phyloP scores from a whole-genome alignment of 1,284 basidiomycete genomes.

The Ustilago loliicola region DNA sequence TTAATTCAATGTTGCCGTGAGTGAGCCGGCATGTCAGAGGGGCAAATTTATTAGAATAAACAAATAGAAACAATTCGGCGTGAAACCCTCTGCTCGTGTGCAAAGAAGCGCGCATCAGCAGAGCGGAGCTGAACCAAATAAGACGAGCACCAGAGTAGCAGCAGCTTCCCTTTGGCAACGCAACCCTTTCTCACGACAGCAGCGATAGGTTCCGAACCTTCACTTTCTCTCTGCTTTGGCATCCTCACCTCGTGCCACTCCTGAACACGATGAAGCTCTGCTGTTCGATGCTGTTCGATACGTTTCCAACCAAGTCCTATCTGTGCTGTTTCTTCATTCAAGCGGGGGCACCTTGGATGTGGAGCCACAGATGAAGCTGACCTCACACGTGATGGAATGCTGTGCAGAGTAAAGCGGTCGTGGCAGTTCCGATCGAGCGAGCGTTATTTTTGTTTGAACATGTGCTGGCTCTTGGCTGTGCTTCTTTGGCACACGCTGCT shows the following conservation, averaged over 20 bases:
- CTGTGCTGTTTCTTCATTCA: too few species aligned
- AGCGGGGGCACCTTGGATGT: too few species aligned
- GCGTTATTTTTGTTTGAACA: too few species aligned
- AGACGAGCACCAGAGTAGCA: too few species aligned
- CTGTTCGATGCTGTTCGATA: too few species aligned
- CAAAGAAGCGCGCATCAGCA: not conserved
- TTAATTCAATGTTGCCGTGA: too few species aligned
- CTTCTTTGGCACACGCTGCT: too few species aligned
- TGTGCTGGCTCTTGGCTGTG: too few species aligned
- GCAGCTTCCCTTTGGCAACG: not conserved
- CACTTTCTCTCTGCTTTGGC: not conserved
- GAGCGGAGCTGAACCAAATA: conserved; percentile 1
- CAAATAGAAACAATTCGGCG: not conserved
- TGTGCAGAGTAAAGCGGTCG: not conserved
- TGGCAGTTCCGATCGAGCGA: too few species aligned
- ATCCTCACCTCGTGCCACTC: not conserved
- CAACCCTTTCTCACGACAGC: too few species aligned
- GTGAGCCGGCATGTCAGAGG: too few species aligned
- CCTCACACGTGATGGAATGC: not conserved
- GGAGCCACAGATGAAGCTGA: not conserved
- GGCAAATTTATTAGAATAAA: not conserved
- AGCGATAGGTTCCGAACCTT: not conserved
- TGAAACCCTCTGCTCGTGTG: not conserved
- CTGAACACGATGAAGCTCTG: not conserved
- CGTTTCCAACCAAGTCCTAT: too few species aligned